Evolutionary conservation across 2,329 filamentous ascomycete species (phyloP), one percentile per base, ranked within the genome.

Genomic region (Waltergamsia citrina): DNA sequence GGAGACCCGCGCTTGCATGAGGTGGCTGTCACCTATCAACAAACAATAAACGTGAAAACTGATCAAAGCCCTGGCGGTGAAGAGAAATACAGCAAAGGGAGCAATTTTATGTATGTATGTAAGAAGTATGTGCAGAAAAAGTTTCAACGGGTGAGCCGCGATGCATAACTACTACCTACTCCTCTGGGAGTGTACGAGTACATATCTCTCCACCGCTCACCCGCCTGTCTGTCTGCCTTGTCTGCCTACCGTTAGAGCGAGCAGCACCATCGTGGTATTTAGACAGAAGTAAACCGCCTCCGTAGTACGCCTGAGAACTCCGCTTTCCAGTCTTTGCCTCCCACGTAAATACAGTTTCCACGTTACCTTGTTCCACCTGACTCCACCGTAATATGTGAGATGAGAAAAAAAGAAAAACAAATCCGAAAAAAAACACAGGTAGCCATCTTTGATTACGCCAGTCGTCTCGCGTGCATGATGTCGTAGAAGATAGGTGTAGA

Each of bases 1-100:
- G 33, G 27, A 29, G 33, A 29, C 33, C 33, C 17, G 25, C 33
- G 25, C 15, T 35, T 34, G 32, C 32, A 34, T 34, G 17, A 19
- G 22, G 22, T 8, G 22, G 22, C 8, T 8, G 22, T n/a, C n/a
- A 14, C 16, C 21, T 16, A 19, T 25, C 21, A 33, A 34, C 17
- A 28, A 19, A 20, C 9, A 28, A 34, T n/a, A 7, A 32, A 32
- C 11, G 15, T 32, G 7, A 23, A 19, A 32, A 6, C 11, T 11
- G 30, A 21, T 22, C 11, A 5, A 22, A 15, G n/a, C 5, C 8
- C 8, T 24, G 22, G n/a, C 22, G 8, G 22, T 24, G n/a, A 24
- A 24, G 8, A n/a, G n/a, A n/a, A 24, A 24, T 24, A 24, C 8
- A 24, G n/a, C 8, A 24, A 24, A 24, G n/a, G n/a, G 22, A 24